Evolutionary conservation across 2,329 filamentous ascomycete genomes (phyloP).

Genomic region (Colletotrichum destructivum): DNA sequence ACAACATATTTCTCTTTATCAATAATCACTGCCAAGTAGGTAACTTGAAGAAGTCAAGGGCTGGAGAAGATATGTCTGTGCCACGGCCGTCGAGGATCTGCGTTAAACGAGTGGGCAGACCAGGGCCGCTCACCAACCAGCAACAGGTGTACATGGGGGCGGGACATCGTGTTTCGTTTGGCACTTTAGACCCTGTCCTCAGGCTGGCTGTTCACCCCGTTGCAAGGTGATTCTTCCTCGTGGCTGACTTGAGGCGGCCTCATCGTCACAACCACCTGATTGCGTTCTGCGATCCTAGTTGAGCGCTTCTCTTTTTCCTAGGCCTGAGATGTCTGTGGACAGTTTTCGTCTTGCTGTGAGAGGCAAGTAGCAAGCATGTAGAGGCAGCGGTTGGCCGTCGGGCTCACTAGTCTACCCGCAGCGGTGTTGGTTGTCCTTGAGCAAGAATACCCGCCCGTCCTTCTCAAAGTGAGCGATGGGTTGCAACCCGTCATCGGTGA

Average conservation of each 20-base stretch:
- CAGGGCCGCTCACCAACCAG: conserved; percentile 27
- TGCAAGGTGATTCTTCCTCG: neutral
- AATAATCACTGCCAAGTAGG: neutral
- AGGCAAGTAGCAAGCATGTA: neutral
- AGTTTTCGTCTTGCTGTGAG: neutral
- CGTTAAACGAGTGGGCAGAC: conserved; percentile 24
- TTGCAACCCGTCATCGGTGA: conserved; percentile 23
- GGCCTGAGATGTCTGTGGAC: neutral
- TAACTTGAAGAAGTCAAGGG: neutral
- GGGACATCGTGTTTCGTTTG: conserved; percentile 25
- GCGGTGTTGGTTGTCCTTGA: neutral
- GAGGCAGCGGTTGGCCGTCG: neutral
- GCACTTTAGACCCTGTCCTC: conserved; percentile 10
- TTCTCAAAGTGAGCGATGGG: neutral
- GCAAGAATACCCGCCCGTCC: conserved; percentile 2
- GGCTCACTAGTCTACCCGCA: conserved; percentile 4
- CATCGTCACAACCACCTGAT: neutral
- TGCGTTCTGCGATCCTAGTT: neutral
- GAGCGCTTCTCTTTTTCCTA: neutral
- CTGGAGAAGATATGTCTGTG: conserved; percentile 31
- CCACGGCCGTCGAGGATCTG: conserved; percentile 35
- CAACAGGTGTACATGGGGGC: conserved; percentile 33
- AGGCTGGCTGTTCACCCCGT: neutral
- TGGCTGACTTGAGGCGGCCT: neutral
- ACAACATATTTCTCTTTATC: neutral